Evolutionary conservation across 148 eudicot genomes (phyloP).

Genomic region (Chenopodium suecicum): DNA sequence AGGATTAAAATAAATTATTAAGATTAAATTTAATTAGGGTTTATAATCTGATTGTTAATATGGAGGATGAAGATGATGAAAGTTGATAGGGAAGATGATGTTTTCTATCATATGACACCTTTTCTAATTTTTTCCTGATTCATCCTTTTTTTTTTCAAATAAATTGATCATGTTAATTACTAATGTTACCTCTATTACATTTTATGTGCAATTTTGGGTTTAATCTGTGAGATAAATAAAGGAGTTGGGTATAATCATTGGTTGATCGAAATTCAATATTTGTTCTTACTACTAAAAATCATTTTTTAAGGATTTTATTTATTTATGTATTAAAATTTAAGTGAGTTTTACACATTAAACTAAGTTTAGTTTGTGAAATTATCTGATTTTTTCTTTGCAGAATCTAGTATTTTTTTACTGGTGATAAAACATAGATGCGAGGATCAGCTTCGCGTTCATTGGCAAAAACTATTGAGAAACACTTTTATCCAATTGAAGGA

Average conservation of each 20-base stretch:
- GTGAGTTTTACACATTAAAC: too few relatives aligned
- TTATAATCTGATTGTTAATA: not conserved
- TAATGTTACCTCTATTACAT: too few relatives aligned
- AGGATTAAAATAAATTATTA: too few relatives aligned
- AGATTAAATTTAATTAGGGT: too few relatives aligned
- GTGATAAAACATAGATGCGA: constrained; percentile 27
- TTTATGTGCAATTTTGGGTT: too few relatives aligned
- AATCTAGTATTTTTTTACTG: not conserved
- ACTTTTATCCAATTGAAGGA: constrained; percentile 23
- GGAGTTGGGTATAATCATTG: too few relatives aligned
- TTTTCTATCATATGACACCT: constrained; percentile 15
- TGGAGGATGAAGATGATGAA: constrained; percentile 22
- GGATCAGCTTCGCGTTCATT: constrained; percentile 23
- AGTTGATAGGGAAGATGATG: constrained; percentile 30
- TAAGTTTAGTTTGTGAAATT: too few relatives aligned
- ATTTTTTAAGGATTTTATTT: not conserved
- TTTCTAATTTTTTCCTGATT: constrained; percentile 31
- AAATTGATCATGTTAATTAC: too few relatives aligned
- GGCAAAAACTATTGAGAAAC: constrained; percentile 27
- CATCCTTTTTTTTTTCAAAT: not conserved
- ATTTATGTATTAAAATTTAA: too few relatives aligned
- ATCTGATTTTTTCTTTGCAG: constrained; percentile 13
- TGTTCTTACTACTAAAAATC: too few relatives aligned
- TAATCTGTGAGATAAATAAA: too few relatives aligned
- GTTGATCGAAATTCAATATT: not conserved